These are phyloP conservation scores for Hyphopichia khmerensis DNA, from an alignment of 1,139 yeast genomes.

Conservation along the genomic window DNA sequence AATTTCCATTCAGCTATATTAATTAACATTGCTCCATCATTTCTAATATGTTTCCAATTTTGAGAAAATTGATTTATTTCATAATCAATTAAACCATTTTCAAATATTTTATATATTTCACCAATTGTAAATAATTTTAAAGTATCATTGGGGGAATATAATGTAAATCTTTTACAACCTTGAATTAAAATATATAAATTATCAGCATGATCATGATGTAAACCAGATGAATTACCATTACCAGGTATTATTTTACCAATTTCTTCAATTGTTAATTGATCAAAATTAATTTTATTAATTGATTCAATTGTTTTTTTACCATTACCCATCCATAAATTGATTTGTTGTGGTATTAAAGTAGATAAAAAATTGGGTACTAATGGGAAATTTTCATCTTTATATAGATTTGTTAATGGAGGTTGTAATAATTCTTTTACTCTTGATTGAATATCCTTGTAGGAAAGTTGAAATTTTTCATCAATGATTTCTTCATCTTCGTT, in stretches of 20 bases:
- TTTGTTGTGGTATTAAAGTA: conserved; percentile 61
- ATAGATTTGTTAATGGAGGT: conserved; percentile 57
- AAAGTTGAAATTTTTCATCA: neutral
- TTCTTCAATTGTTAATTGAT: neutral
- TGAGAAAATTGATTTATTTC: conserved; percentile 51
- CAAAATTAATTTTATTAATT: conserved; percentile 15
- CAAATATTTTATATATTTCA: conserved; percentile 44
- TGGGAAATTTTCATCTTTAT: conserved; percentile 29
- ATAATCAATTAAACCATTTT: conserved; percentile 70
- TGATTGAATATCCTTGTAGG: conserved; percentile 13
- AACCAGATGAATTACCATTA: conserved; percentile 63
- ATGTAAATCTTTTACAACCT: conserved; percentile 66
- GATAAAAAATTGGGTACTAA: conserved; percentile 40
- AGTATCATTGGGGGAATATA: conserved; percentile 64
- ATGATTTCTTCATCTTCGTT: conserved; percentile 19
- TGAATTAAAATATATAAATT: conserved; percentile 60
- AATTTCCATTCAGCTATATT: conserved; percentile 44
- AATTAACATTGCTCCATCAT: conserved; percentile 59
- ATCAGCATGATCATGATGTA: conserved; percentile 83
- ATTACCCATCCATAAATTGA: conserved; percentile 69
- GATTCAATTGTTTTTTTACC: conserved; percentile 12
- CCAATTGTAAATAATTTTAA: conserved; percentile 60
- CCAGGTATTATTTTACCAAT: conserved; percentile 55
- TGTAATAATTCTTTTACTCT: conserved; percentile 52
- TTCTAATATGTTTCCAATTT: conserved; percentile 55